Evolutionary conservation across 1,139 yeast genomes (phyloP).

Genomic region (Kurtzmaniella quercitrusa): DNA sequence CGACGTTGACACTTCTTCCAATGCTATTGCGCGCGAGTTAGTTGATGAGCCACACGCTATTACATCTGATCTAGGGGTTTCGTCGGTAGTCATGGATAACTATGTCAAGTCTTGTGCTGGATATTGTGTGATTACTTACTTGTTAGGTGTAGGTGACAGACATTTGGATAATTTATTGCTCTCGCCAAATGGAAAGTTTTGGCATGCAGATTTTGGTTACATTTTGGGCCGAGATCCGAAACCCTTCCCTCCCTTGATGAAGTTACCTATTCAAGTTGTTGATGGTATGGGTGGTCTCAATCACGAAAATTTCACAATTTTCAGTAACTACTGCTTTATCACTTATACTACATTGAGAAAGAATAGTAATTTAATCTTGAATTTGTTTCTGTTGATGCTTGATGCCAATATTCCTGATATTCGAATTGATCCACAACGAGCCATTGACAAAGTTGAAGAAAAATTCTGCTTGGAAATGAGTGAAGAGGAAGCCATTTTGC

Average conservation of each 20-base stretch:
- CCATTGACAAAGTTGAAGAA: constrained; percentile 87
- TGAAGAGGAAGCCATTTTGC: constrained; percentile 92
- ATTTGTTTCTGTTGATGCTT: constrained; percentile 89
- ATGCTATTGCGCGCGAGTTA: not conserved
- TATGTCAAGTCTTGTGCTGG: constrained; percentile 97
- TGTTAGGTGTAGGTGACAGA: constrained; percentile 95
- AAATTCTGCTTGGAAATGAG: constrained; percentile 90
- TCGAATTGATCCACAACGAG: constrained; percentile 67
- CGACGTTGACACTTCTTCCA: constrained; percentile 2
- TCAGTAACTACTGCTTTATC: constrained; percentile 90
- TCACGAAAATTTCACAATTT: constrained; percentile 79
- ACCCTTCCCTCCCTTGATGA: constrained; percentile 98
- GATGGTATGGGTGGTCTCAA: constrained; percentile 97
- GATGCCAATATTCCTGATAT: constrained; percentile 91
- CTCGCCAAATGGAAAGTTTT: constrained; percentile 76
- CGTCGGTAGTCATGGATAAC: constrained; percentile 79
- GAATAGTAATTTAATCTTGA: constrained; percentile 83
- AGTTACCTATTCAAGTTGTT: constrained; percentile 90
- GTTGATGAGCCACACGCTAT: constrained; percentile 21
- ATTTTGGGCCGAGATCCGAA: constrained; percentile 96
- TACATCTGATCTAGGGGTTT: constrained; percentile 65
- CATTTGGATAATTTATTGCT: constrained; percentile 84
- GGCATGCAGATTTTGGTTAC: constrained; percentile 98
- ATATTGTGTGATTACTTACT: constrained; percentile 91
- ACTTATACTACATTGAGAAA: constrained; percentile 88